These are phyloP conservation scores for Gynochthodes officinalis DNA, from an alignment of 257 asterid species.

Conservation along the genomic window DNA sequence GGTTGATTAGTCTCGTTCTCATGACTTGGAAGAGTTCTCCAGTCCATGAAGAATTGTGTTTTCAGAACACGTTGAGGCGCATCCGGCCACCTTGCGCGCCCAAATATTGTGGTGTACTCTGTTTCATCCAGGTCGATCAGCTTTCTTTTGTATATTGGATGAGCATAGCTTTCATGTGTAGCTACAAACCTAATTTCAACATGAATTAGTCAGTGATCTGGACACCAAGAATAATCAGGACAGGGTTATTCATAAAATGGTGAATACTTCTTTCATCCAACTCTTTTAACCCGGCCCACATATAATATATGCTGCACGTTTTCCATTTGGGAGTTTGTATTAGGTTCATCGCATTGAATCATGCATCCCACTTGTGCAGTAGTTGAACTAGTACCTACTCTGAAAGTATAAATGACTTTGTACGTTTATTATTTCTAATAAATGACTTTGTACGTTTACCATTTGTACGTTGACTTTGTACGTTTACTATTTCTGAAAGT, in stretches of 20 bases:
- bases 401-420: background rate
- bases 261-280: background rate
- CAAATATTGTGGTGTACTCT: slow-evolving; percentile 72
- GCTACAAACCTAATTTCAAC: slow-evolving; percentile 59
- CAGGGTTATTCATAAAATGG: background rate
- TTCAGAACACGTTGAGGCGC: slow-evolving; percentile 81
- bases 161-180: slow-evolving; percentile 84
- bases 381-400: background rate
- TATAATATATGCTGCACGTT: background rate
- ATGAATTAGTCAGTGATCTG: background rate
- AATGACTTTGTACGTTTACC: too few relatives aligned
- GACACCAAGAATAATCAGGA: background rate
- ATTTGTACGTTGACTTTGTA: too few relatives aligned
- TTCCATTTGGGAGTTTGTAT: background rate
- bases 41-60: slow-evolving; percentile 69
- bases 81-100: slow-evolving; percentile 92
- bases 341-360: background rate
- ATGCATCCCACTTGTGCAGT: background rate
- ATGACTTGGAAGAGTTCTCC: slow-evolving; percentile 58
- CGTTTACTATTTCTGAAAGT: too few relatives aligned
- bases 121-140: slow-evolving; percentile 60
- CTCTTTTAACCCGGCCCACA: background rate
- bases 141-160: slow-evolving; percentile 71
- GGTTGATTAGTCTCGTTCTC: slow-evolving; percentile 74
- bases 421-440: too few relatives aligned